These are phyloP conservation scores for Tuber borchii DNA, from an alignment of 495 filamentous ascomycete species.

Conservation along the genomic window DNA sequence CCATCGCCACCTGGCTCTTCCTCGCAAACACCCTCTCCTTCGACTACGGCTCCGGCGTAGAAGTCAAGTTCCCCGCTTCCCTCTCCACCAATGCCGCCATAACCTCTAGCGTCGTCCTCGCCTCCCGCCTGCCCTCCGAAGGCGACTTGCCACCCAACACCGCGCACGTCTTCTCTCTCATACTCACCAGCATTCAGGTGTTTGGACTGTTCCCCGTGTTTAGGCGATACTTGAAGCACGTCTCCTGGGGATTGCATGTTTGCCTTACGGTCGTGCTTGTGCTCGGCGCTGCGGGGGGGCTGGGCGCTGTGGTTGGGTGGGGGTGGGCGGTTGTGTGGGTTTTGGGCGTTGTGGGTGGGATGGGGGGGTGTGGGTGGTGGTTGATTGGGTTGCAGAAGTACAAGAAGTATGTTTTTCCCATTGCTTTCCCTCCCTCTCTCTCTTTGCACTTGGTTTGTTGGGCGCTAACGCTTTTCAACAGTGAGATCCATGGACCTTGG, in stretches of 20 bases:
- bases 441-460: background rate
- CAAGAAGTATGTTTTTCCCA: constrained; percentile 57
- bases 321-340: constrained; percentile 69
- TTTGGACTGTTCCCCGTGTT: constrained; percentile 97
- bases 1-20: constrained; percentile 85
- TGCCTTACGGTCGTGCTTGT: constrained; percentile 71
- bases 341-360: constrained; percentile 68
- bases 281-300: constrained; percentile 66
- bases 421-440: background rate
- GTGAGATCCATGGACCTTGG: constrained; percentile 93
- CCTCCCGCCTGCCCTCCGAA: constrained; percentile 66
- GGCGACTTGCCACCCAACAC: constrained; percentile 46
- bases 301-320: constrained; percentile 57
- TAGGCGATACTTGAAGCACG: constrained; percentile 72
- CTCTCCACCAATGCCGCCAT: constrained; percentile 90
- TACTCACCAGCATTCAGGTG: constrained; percentile 91
- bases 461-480: constrained; percentile 8
- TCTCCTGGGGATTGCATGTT: constrained; percentile 77
- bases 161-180: constrained; percentile 90
- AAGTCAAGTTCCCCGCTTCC: constrained; percentile 69
- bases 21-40: constrained; percentile 95
- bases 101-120: constrained; percentile 89
- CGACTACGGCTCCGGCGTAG: constrained; percentile 73
- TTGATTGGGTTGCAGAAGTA: constrained; percentile 94
- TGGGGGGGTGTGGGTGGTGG: constrained; percentile 98